Conservation (phyloP, 345 rosid genomes). For the Murraya paniculata region DNA sequence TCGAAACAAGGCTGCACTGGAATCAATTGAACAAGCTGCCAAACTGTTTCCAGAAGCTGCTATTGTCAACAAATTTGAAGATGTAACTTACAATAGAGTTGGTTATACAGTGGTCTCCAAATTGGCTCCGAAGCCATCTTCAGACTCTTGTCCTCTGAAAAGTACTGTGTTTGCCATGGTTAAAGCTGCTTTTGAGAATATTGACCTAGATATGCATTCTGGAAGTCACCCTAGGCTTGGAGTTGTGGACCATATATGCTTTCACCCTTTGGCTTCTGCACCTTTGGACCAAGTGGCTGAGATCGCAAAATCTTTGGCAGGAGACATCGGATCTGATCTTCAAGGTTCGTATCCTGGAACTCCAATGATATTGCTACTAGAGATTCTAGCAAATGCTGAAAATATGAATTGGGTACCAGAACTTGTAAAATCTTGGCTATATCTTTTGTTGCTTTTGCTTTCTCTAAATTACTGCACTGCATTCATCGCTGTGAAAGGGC, state of each 20-base stretch:
- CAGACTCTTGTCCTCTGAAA: slow-evolving; percentile 42
- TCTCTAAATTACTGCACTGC: neutral
- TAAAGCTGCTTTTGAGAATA: slow-evolving; percentile 63
- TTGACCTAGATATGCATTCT: slow-evolving; percentile 59
- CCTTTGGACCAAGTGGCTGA: slow-evolving; percentile 59
- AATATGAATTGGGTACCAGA: neutral
- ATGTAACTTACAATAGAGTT: slow-evolving; percentile 70
- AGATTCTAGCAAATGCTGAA: neutral
- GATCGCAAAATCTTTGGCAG: slow-evolving; percentile 69
- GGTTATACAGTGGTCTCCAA: slow-evolving; percentile 80
- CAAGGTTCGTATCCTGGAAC: slow-evolving; percentile 47
- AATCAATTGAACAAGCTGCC: slow-evolving; percentile 63
- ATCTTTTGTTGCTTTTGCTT: neutral
- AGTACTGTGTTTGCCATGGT: slow-evolving; percentile 73
- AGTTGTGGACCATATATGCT: slow-evolving; percentile 90
- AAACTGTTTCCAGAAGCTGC: slow-evolving; percentile 63
- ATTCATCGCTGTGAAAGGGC: neutral
- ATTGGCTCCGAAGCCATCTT: slow-evolving; percentile 27
- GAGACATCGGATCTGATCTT: slow-evolving; percentile 62
- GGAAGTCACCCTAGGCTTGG: slow-evolving; percentile 96
- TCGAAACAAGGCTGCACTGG: slow-evolving; percentile 62
- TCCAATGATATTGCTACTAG: neutral
- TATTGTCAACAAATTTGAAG: slow-evolving; percentile 85
- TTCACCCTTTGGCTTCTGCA: slow-evolving; percentile 69
- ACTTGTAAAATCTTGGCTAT: no score